phyloP scores from a whole-genome alignment of 805 yeast species.

The Candida krabiensis region DNA sequence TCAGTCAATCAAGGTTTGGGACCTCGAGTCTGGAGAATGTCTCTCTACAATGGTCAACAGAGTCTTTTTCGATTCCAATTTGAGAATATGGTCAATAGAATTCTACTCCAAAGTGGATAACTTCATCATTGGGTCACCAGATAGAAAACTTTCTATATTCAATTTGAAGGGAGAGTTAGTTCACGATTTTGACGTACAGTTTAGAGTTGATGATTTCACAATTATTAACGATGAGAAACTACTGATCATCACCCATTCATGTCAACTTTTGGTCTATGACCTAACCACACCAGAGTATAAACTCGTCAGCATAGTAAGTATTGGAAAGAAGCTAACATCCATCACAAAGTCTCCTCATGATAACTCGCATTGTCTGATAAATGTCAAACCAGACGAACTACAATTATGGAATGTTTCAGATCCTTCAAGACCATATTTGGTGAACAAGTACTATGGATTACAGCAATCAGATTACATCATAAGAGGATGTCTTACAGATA shows the following conservation, averaged over 20 bases:
- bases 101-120: constrained; percentile 51
- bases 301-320: constrained; percentile 37
- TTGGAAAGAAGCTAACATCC: constrained; percentile 64
- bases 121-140: constrained; percentile 77
- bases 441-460: constrained; percentile 70
- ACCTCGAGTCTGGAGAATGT: constrained; percentile 40
- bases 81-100: constrained; percentile 58
- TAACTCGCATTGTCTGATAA: constrained; percentile 53
- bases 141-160: constrained; percentile 57
- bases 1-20: constrained; percentile 69
- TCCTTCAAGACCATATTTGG: constrained; percentile 43
- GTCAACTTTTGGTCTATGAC: constrained; percentile 60
- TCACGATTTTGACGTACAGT: constrained; percentile 26
- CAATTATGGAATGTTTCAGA: constrained; percentile 77
- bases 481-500: constrained; percentile 76
- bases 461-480: constrained; percentile 68
- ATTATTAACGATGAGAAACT: constrained; percentile 63
- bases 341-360: constrained; percentile 57
- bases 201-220: constrained; percentile 66
- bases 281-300: constrained; percentile 30
- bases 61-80: constrained; percentile 19
- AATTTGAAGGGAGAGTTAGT: constrained; percentile 33
- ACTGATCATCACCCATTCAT: constrained; percentile 64
- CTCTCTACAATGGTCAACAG: constrained; percentile 21
- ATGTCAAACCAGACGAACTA: constrained; percentile 70